Percentiles rank a stretch among this genome's conserved stretches.
Conservation (phyloP, 164 flowering plant genomes). For the Sextonia rubra region DNA sequence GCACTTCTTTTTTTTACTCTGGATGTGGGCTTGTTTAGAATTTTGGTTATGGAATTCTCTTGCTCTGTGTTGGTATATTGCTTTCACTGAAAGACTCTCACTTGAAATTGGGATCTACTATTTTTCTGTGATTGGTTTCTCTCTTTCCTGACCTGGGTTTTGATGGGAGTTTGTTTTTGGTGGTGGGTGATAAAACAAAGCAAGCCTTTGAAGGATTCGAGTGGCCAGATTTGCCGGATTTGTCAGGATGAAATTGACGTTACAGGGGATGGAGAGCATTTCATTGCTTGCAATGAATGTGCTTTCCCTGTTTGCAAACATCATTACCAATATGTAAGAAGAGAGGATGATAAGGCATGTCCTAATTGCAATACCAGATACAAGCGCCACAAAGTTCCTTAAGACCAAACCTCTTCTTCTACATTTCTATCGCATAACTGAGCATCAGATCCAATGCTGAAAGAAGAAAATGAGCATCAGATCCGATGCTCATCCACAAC, state of each 20-base stretch:
- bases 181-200: background rate
- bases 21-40: no score
- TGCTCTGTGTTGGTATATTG: no score
- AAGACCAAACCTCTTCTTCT: background rate
- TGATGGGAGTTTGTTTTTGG: no score
- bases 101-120: background rate
- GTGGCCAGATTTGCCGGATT: background rate
- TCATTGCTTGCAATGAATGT: slow-evolving; percentile 97
- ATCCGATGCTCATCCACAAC: no score
- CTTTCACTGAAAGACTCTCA: background rate
- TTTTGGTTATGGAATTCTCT: no score
- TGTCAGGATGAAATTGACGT: slow-evolving; percentile 87
- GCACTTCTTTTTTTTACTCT: no score
- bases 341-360: slow-evolving; percentile 86
- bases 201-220: background rate
- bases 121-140: background rate
- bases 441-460: no score
- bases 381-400: slow-evolving; percentile 81
- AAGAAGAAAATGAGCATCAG: no score
- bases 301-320: slow-evolving; percentile 90
- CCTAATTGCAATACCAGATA: slow-evolving; percentile 94
- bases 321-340: slow-evolving; percentile 91
- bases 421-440: background rate
- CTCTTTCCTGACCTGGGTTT: background rate
- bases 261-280: slow-evolving; percentile 57